A percentile compares a stretch with the other conserved stretches of the same genome.
These are phyloP conservation scores for Vitis rotundifolia DNA, from an alignment of 164 flowering plant species.

Conservation along the genomic window DNA sequence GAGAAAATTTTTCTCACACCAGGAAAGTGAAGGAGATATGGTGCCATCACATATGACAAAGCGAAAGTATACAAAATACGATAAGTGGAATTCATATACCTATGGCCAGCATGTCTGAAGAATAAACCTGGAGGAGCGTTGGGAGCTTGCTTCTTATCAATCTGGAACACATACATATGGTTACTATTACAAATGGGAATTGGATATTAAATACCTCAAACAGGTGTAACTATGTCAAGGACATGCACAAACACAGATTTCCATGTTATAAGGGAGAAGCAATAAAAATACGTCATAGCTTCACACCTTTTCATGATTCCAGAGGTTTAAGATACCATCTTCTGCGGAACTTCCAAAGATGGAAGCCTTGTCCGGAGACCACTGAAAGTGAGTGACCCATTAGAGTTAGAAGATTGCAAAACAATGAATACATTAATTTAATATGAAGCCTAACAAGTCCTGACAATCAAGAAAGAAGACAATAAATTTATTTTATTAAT, in stretches of 20 bases:
- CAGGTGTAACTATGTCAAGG: no score
- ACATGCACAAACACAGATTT: neutral
- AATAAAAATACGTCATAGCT: neutral
- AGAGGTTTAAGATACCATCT: slow-evolving; percentile 75
- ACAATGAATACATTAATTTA: slow-evolving; percentile 1
- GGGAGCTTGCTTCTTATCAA: slow-evolving; percentile 50
- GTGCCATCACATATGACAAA: neutral
- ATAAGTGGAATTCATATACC: slow-evolving; percentile 29
- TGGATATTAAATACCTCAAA: no score
- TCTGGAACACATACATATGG: slow-evolving; percentile 27
- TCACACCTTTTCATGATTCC: slow-evolving; percentile 74
- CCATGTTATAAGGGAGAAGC: neutral
- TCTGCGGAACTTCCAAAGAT: slow-evolving; percentile 95
- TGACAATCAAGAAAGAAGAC: neutral
- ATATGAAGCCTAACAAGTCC: slow-evolving; percentile 1
- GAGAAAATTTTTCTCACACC: neutral
- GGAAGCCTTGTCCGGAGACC: slow-evolving; percentile 92
- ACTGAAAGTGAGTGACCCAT: slow-evolving; percentile 42
- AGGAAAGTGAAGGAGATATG: neutral
- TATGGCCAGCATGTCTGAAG: slow-evolving; percentile 79
- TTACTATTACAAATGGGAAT: neutral
- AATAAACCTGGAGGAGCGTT: slow-evolving; percentile 65
- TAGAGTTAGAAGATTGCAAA: no score
- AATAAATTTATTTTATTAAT: neutral
- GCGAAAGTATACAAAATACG: neutral